phyloP scores from a whole-genome alignment of 495 filamentous ascomycete species.

The Pseudevernia furfuracea region DNA sequence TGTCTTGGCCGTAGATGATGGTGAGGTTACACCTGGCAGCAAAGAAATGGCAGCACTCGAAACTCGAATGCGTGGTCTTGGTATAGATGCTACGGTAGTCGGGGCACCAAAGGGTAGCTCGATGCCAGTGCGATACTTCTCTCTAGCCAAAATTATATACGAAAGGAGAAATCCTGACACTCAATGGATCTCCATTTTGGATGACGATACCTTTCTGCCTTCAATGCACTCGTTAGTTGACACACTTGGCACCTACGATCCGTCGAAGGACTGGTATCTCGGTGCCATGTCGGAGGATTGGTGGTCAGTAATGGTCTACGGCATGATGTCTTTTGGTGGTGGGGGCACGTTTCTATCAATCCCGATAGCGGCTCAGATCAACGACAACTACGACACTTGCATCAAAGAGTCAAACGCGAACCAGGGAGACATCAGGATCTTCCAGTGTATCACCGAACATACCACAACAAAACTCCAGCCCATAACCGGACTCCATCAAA shows the following conservation, averaged over 20 bases:
- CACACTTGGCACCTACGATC: constrained; percentile 42
- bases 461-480: constrained; percentile 44
- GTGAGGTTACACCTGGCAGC: constrained; percentile 10
- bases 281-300: constrained; percentile 49
- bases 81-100: constrained; percentile 46
- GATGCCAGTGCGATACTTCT: constrained; percentile 50
- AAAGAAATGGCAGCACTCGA: constrained; percentile 24
- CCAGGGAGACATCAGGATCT: constrained; percentile 17
- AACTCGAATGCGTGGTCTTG: constrained; percentile 35
- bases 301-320: constrained; percentile 41
- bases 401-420: constrained; percentile 23
- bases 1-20: constrained; percentile 44
- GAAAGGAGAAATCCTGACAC: constrained; percentile 39
- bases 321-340: constrained; percentile 51
- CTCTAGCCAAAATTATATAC: constrained; percentile 46
- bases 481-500: constrained; percentile 45
- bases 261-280: constrained; percentile 44
- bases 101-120: constrained; percentile 40
- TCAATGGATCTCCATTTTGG: constrained; percentile 55
- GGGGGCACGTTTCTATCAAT: constrained; percentile 51
- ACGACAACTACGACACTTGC: constrained; percentile 33
- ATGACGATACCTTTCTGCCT: constrained; percentile 64
- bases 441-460: constrained; percentile 47
- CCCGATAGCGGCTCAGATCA: constrained; percentile 40
- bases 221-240: constrained; percentile 43